Percentiles rank a stretch among this genome's conserved stretches.
phyloP scores from a whole-genome alignment of 495 filamentous ascomycete genomes.

The Hypomontagnella monticulosa region DNA sequence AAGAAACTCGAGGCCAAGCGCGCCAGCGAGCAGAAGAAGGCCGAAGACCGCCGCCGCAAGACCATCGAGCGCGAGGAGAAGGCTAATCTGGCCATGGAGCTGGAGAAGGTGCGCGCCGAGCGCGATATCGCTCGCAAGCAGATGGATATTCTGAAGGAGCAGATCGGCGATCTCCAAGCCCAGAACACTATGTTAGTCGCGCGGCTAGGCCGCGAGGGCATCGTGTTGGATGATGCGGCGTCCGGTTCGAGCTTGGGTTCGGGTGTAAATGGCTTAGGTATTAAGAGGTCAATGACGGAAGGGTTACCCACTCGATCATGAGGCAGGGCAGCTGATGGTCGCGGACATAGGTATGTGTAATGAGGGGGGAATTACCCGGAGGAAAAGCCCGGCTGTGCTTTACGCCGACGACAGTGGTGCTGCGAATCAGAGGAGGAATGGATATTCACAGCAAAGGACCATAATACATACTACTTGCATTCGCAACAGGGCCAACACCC shows the following conservation, averaged over 20 bases:
- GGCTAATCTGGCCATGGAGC: slow-evolving; percentile 54
- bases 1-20: slow-evolving; percentile 71
- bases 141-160: slow-evolving; percentile 68
- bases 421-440: too few species aligned
- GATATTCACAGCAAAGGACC: too few species aligned
- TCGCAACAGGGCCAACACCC: too few species aligned
- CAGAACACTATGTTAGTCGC: slow-evolving; percentile 71
- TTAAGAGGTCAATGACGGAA: slow-evolving; percentile 28
- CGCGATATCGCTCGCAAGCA: slow-evolving; percentile 66
- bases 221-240: slow-evolving; percentile 4
- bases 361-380: background rate
- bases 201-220: slow-evolving; percentile 57
- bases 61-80: slow-evolving; percentile 64
- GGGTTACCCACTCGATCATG: background rate
- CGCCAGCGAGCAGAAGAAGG: slow-evolving; percentile 66
- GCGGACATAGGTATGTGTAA: background rate
- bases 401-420: too few species aligned
- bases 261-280: background rate
- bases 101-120: slow-evolving; percentile 64
- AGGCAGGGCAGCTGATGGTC: background rate
- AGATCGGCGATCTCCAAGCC: slow-evolving; percentile 70
- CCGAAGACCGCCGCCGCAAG: slow-evolving; percentile 65
- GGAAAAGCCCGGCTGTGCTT: background rate
- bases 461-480: too few species aligned
- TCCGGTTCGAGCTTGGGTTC: background rate